These are phyloP conservation scores for Leccinum insolens DNA, from an alignment of 1,284 basidiomycete genomes.

Conservation along the genomic window DNA sequence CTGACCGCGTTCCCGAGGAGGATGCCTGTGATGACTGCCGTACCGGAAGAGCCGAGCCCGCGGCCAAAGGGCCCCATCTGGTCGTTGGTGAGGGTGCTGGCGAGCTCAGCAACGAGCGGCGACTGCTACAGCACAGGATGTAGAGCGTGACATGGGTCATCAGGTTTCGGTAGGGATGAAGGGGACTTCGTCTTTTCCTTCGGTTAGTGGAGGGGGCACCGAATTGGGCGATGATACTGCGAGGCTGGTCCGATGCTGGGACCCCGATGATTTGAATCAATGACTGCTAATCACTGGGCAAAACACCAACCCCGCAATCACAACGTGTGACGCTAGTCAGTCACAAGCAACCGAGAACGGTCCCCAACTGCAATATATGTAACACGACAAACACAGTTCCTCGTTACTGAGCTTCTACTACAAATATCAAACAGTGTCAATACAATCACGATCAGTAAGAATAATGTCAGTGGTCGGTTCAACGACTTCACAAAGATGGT, in stretches of 20 bases:
- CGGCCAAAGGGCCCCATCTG: constrained; percentile 93
- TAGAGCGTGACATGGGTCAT: constrained; percentile 98
- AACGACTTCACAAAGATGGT: not conserved
- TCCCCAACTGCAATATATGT: not conserved
- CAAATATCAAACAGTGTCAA: not conserved
- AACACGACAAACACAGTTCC: not conserved
- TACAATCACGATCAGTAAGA: not conserved
- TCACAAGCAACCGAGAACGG: not conserved
- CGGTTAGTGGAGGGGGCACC: too few species aligned
- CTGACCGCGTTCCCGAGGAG: constrained; percentile 86
- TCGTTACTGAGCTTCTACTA: not conserved
- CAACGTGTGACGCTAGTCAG: not conserved
- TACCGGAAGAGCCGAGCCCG: constrained; percentile 73
- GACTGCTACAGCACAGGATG: constrained; percentile 86
- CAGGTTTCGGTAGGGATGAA: constrained; percentile 96
- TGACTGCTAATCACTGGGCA: too few species aligned
- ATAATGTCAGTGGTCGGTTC: not conserved
- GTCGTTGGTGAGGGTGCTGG: constrained; percentile 81
- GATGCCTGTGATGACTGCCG: too few species aligned
- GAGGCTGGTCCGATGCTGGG: too few species aligned
- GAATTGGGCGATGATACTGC: too few species aligned
- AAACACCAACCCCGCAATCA: not conserved
- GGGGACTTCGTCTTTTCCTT: constrained; percentile 36
- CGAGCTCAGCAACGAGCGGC: constrained; percentile 76
- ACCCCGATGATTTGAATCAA: too few species aligned